Base-by-base conservation (phyloP, 1,284 basidiomycete genomes). In the Apiotrichum montevideense region DNA sequence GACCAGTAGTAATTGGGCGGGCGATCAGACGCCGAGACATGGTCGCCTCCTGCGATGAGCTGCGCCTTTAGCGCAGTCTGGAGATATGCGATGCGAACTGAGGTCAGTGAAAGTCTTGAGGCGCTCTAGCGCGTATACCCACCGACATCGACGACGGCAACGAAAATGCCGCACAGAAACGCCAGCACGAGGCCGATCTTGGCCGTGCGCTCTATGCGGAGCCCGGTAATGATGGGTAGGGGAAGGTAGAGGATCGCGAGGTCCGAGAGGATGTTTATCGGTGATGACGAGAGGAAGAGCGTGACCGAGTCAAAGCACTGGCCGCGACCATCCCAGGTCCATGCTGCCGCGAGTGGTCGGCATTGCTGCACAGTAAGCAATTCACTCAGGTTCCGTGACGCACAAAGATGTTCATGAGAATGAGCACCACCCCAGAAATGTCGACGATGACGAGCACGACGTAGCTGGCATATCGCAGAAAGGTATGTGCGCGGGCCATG, bases 251-350 rank as follows among this genome's bases (percentile, higher is more conserved):
- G 64, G 53, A 77, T 75, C 10, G 75, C 72, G 37, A 74, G 62
- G 56, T 77, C 75, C 46, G 75, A 75, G 41, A 74, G 64, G 51
- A 77, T 66, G 55, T 74, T 75, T 67, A 77, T 67, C 0, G 75
- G 75, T 10, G 73, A 70, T 2, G 71, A 67, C 8, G 73, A 66
- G 44, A 75, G 69, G 61, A 73, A 77, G 37, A 77, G 64, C 1
- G 69, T 58, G 35, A 77, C 66, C 14, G 71, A 54, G 58, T 75
- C 69, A 44, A 74, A 66, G 58, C 75, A 77, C 34, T 59, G 51
- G 10, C 67, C 66, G 11, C 59, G 47, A 8, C 58, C 49, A 44
- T 58, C 40, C 15, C 46, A 43, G 4, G 54, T 48, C 53, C 66
- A 74, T 1, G 73, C 75, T 1, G 73, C 69, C 1, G 57, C 44